Base-by-base conservation (phyloP, 805 yeast species). In the Komagataella kurtzmanii region DNA sequence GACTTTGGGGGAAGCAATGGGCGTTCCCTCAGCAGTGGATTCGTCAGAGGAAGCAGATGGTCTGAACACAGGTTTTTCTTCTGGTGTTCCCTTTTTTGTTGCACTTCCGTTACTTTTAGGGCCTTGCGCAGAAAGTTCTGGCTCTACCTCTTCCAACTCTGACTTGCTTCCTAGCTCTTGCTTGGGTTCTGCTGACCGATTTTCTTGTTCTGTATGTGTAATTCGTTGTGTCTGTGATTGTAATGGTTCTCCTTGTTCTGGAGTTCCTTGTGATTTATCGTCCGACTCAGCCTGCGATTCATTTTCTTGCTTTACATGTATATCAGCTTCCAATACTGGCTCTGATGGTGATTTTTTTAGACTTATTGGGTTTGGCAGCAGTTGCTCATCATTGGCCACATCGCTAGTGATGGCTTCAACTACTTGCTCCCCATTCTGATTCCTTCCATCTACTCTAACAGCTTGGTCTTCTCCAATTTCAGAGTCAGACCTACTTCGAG, bases 101-200 rank as follows among this genome's bases (percentile, higher is more conserved):
- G 40, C 40, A 30, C 40, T 30, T 10, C 40, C 40, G 14, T 30
- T 30, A 8, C 40, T 30, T 30, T 8, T 30, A 4, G 40, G 40
- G 12, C 40, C 40, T 30, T 30, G 14, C 5, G 5, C 10, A 2
- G 12, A 30, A 5, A 8, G 8, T 30, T 14, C 5, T 10, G 40
- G 10, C 40, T 30, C 14, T 30, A 30, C 3, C 3, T 30, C 40
- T 10, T 30, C 40, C 8, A 4, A 47, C 17, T 30, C 40, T 30
- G 12, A 12, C 14, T 30, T 30, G 40, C 40, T 30, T 30, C 14
- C 40, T 5, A 30, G 40, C 48, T 46, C 10, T 49, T 51, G 14
- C 50, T 51, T 30, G 24, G 46, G 18, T 23, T 46, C 43, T 44
- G 46, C 12, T 49, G 52, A 10, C 19, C 23, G n/a, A 24, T 21